Percentiles rank a stretch among this genome's conserved stretches.
phyloP scores from a whole-genome alignment of 805 yeast genomes.

The Ogataea zsoltii region DNA sequence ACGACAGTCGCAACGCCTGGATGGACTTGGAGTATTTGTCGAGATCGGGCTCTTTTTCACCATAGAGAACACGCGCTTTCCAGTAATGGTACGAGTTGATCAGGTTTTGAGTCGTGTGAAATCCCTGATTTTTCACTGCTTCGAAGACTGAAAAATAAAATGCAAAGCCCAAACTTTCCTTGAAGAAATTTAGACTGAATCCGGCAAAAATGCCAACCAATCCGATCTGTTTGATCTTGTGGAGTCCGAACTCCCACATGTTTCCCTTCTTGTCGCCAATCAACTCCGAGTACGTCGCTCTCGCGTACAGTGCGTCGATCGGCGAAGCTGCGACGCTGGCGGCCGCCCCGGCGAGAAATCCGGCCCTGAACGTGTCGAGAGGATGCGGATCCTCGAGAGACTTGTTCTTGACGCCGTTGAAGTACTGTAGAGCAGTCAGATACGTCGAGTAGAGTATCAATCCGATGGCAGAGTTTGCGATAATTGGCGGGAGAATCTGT shows the following conservation, averaged over 20 bases:
- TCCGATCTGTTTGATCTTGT: slow-evolving; percentile 73
- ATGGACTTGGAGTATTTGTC: slow-evolving; percentile 27
- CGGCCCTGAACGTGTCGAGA: slow-evolving; percentile 72
- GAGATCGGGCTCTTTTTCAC: slow-evolving; percentile 17
- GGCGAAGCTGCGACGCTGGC: slow-evolving; percentile 95
- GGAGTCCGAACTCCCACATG: slow-evolving; percentile 73
- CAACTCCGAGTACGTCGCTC: slow-evolving; percentile 76
- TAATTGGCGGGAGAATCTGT: slow-evolving; percentile 79
- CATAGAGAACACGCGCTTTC: slow-evolving; percentile 33
- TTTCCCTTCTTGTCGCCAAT: slow-evolving; percentile 66
- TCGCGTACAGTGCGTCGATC: slow-evolving; percentile 82
- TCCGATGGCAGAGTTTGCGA: slow-evolving; percentile 91
- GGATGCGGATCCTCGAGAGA: slow-evolving; percentile 34
- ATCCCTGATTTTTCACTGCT: slow-evolving; percentile 68
- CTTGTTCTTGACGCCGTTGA: slow-evolving; percentile 27
- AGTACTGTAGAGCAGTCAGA: slow-evolving; percentile 50
- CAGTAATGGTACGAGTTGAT: slow-evolving; percentile 41
- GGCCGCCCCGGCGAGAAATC: slow-evolving; percentile 80
- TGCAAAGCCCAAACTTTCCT: slow-evolving; percentile 84
- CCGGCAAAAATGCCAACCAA: slow-evolving; percentile 88
- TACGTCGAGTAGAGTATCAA: slow-evolving; percentile 82
- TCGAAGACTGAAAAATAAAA: slow-evolving; percentile 82
- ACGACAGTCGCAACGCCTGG: slow-evolving; percentile 61
- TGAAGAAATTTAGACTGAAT: slow-evolving; percentile 69
- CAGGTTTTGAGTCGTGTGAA: slow-evolving; percentile 45